Evolutionary conservation across 2,329 filamentous ascomycete genomes (phyloP).

Genomic region (Dactylella cylindrospora): DNA sequence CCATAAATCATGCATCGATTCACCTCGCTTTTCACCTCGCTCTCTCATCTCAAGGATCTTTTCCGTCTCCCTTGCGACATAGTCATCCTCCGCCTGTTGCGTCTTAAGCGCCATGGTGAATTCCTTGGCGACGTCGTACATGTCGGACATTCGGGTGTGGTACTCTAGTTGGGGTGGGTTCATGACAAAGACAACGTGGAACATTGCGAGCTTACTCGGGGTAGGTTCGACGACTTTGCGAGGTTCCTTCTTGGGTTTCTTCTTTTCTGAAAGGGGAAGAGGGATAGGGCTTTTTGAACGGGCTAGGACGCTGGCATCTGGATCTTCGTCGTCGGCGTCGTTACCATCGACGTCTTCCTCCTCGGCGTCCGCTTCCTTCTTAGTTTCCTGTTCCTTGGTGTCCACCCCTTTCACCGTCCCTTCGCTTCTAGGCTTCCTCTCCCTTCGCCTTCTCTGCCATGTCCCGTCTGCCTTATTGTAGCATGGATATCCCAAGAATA

Average conservation of each 20-base stretch:
- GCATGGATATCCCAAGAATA: slow-evolving; percentile 79
- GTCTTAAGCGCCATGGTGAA: slow-evolving; percentile 90
- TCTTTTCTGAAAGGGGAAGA: slow-evolving; percentile 53
- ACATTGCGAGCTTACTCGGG: slow-evolving; percentile 62
- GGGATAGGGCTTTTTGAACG: slow-evolving; percentile 52
- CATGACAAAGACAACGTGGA: slow-evolving; percentile 91
- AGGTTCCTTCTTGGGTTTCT: slow-evolving; percentile 62
- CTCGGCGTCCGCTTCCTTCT: slow-evolving; percentile 51
- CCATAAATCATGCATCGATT: slow-evolving; percentile 60
- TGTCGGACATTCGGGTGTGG: slow-evolving; percentile 69
- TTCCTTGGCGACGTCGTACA: slow-evolving; percentile 87
- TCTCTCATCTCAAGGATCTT: slow-evolving; percentile 78
- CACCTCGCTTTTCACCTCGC: slow-evolving; percentile 69
- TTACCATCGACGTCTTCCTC: slow-evolving; percentile 51
- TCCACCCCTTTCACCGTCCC: slow-evolving; percentile 3
- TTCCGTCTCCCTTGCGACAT: slow-evolving; percentile 89
- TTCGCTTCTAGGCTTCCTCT: slow-evolving; percentile 48
- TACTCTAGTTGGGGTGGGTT: slow-evolving; percentile 77
- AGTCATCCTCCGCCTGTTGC: slow-evolving; percentile 84
- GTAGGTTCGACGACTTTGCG: slow-evolving; percentile 66
- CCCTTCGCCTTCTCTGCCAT: slow-evolving; percentile 69
- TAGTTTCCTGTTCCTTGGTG: slow-evolving; percentile 14
- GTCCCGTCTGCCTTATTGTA: slow-evolving; percentile 76
- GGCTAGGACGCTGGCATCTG: slow-evolving; percentile 47
- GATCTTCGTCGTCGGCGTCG: slow-evolving; percentile 49